phyloP scores from a whole-genome alignment of 495 filamentous ascomycete genomes.

The Hypoxylon fuscum region DNA sequence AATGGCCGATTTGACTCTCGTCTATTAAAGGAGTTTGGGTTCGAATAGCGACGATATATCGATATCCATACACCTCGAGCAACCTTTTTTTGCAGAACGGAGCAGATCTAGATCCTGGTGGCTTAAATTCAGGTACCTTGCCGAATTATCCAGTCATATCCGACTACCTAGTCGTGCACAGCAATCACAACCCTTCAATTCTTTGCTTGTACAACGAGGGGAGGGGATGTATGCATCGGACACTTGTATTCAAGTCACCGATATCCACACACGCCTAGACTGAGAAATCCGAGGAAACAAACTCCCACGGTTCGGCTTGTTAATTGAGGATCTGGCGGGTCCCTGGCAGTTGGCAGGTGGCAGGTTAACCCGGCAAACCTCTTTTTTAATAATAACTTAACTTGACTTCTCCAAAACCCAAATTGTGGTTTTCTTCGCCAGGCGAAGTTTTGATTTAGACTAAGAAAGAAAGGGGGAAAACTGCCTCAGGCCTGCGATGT shows the following conservation, averaged over 20 bases:
- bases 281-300: slow-evolving; percentile 27
- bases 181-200: slow-evolving; percentile 20
- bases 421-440: slow-evolving; percentile 24
- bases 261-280: slow-evolving; percentile 35
- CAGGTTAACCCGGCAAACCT: slow-evolving; percentile 18
- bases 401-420: slow-evolving; percentile 9
- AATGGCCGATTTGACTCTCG: slow-evolving; percentile 25
- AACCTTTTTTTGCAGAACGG: slow-evolving; percentile 24
- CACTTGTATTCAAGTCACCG: slow-evolving; percentile 21
- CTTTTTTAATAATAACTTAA: slow-evolving; percentile 14
- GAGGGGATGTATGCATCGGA: slow-evolving; percentile 38
- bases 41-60: slow-evolving; percentile 32
- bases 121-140: slow-evolving; percentile 3
- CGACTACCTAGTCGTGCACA: slow-evolving; percentile 25
- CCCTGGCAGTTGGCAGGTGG: slow-evolving; percentile 9
- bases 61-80: slow-evolving; percentile 29
- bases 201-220: slow-evolving; percentile 28
- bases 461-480: slow-evolving; percentile 27
- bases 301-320: slow-evolving; percentile 23
- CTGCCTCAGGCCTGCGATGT: slow-evolving; percentile 50
- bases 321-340: slow-evolving; percentile 14
- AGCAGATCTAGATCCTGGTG: slow-evolving; percentile 22
- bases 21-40: slow-evolving; percentile 34
- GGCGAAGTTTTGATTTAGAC: slow-evolving; percentile 12
- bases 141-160: slow-evolving; percentile 22